Percentiles rank a stretch among this genome's conserved stretches.
Conservation (phyloP, 108 stramenopile genomes). For the Mayamaea pseudoterrestris region DNA sequence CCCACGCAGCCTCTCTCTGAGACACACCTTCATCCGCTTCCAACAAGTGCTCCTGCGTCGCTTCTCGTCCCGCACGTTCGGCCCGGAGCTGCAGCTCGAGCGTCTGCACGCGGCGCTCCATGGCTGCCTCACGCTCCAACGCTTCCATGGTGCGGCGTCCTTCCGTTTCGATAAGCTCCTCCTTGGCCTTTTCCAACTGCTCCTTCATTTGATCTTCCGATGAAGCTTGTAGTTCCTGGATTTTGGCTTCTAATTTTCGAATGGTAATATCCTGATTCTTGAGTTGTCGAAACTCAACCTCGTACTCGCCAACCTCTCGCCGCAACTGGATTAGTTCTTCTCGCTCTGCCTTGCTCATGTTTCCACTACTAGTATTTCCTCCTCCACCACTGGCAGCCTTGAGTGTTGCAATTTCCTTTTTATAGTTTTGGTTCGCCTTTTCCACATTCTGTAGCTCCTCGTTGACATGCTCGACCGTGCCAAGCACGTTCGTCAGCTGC, state of each 20-base stretch:
- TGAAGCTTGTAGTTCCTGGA: conserved; percentile 50
- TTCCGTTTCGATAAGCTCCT: conserved; percentile 72
- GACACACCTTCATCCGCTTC: conserved; percentile 70
- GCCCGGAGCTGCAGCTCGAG: conserved; percentile 74
- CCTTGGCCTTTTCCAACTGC: conserved; percentile 60
- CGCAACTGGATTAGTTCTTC: conserved; percentile 76
- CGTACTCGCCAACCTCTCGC: conserved; percentile 80
- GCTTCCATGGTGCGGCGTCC: conserved; percentile 76
- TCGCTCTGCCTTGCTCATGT: conserved; percentile 31
- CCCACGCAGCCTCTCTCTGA: conserved; percentile 81
- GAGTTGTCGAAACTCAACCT: conserved; percentile 74
- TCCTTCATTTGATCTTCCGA: conserved; percentile 55
- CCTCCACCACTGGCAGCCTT: conserved; percentile 9
- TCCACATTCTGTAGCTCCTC: conserved; percentile 22
- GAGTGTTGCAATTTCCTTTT: conserved; percentile 29
- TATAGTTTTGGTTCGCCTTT: background rate
- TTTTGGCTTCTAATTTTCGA: conserved; percentile 67
- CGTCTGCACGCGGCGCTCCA: conserved; percentile 53
- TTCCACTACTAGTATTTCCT: conserved; percentile 4
- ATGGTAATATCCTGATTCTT: conserved; percentile 93
- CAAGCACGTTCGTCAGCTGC: conserved; percentile 31
- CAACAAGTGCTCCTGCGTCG: conserved; percentile 58
- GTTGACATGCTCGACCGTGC: conserved; percentile 47
- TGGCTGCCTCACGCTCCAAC: conserved; percentile 73
- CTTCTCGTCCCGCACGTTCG: conserved; percentile 72